Base-by-base conservation (phyloP, 139 green algal species). In the Haematococcus lacustris region DNA sequence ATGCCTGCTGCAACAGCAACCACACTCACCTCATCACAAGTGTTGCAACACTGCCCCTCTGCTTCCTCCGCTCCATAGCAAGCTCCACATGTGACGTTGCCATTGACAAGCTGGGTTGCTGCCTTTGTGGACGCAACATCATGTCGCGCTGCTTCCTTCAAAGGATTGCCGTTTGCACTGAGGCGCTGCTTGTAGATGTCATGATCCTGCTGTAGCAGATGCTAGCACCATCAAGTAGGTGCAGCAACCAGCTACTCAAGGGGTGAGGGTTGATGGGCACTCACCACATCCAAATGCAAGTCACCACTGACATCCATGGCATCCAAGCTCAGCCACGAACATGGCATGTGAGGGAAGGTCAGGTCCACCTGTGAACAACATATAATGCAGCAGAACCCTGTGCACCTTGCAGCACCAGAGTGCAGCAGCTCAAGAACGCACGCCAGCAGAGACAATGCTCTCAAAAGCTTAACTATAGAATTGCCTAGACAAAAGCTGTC, bases 251-350 rank as follows among this genome's bases (percentile, higher is more conserved):
- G n/a, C n/a, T n/a, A n/a, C n/a, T n/a, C n/a, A n/a, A n/a, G n/a
- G n/a, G n/a, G n/a, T n/a, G n/a, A n/a, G n/a, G n/a, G n/a, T n/a
- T n/a, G n/a, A n/a, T n/a, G 17, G 43, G 43, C 4, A 64, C 53
- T 64, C 40, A 91, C 90, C 81, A 98, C 88, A 64, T 97, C 92
- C 35, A 98, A 73, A 34, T 99, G 93, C 51, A 96, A 74, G 66
- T 98, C 92, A 2, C 95, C 95, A 61, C 81, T 93, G 53, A 98
- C 87, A 77, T 99, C 95, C 94, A 99, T 99, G 1, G 88, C 92
- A 77, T 99, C 95, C 2, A 99, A 66, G 57, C 81, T 93, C 2
- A 98, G 74, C 88, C 94, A 93, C 1, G 86, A 79, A 73, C 95
- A 99, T 25, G 93, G 88, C 82, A 98, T 85, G 26, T 71, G 76